Percentiles rank a stretch among this genome's conserved stretches.
Conservation (phyloP, 768 basidiomycete species). For the Amanita molliuscula region DNA sequence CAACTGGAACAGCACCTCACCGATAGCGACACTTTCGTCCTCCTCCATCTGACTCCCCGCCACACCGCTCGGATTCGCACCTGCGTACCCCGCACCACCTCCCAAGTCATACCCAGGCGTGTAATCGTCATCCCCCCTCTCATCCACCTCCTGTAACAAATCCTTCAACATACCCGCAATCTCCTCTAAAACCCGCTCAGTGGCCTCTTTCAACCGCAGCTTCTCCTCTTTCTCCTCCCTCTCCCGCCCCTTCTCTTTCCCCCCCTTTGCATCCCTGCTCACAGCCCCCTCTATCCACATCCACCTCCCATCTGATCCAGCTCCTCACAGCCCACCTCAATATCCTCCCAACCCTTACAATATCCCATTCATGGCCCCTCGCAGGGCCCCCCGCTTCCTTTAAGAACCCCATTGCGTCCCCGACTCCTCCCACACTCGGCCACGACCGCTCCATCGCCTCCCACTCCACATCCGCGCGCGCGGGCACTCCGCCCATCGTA, state of each 20-base stretch:
- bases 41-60: constrained; percentile 49
- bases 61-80: constrained; percentile 53
- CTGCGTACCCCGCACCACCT: constrained; percentile 55
- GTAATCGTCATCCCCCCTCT: constrained; percentile 52
- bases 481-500: constrained; percentile 49
- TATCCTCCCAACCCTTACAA: constrained; percentile 43
- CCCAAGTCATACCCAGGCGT: constrained; percentile 51
- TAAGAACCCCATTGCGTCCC: constrained; percentile 6
- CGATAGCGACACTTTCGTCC: constrained; percentile 58
- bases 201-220: constrained; percentile 16
- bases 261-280: constrained; percentile 13
- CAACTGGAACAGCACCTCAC: constrained; percentile 49
- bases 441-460: constrained; percentile 66
- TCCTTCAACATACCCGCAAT: constrained; percentile 62
- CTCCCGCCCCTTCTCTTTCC: constrained; percentile 7
- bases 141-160: constrained; percentile 63
- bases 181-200: constrained; percentile 57
- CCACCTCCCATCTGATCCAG: constrained; percentile 40
- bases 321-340: constrained; percentile 43
- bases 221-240: not conserved
- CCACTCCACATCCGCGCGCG: constrained; percentile 46
- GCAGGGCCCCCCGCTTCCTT: not conserved
- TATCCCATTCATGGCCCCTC: constrained; percentile 49
- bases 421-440: constrained; percentile 28
- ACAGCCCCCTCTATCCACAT: constrained; percentile 17